These are phyloP conservation scores for Coffea canephora DNA, from an alignment of 257 asterid species.

Conservation along the genomic window DNA sequence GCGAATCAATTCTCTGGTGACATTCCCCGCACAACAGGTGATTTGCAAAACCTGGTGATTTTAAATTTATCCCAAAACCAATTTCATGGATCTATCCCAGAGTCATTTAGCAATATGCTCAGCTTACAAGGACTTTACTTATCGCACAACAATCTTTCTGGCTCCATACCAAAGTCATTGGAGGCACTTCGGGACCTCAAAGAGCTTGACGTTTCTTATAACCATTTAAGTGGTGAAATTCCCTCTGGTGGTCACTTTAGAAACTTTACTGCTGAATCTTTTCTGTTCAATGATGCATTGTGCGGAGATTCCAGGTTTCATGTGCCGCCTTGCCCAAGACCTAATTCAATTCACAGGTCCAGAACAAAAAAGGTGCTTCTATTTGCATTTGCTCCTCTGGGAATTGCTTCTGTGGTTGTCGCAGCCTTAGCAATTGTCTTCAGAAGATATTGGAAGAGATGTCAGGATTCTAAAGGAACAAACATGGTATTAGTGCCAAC, in stretches of 20 bases:
- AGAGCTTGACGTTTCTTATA: slow-evolving; percentile 1
- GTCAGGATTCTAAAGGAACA: background rate
- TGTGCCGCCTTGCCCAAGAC: slow-evolving; percentile 3
- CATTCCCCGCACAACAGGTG: slow-evolving; percentile 22
- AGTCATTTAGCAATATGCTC: background rate
- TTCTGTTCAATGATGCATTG: slow-evolving; percentile 10
- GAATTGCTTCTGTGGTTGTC: background rate
- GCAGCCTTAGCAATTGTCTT: background rate
- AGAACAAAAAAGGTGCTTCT: background rate
- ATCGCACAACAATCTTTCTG: background rate
- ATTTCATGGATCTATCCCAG: background rate
- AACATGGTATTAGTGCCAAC: background rate
- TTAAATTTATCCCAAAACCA: background rate
- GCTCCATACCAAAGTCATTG: slow-evolving; percentile 4
- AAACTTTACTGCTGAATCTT: background rate
- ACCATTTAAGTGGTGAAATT: slow-evolving; percentile 14
- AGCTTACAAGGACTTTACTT: background rate
- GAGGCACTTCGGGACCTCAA: background rate
- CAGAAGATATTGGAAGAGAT: background rate
- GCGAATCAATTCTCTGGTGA: background rate
- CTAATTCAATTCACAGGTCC: background rate
- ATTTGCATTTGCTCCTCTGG: background rate
- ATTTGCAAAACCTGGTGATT: background rate
- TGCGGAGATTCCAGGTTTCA: slow-evolving; percentile 9
- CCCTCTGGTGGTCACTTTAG: slow-evolving; percentile 6